Evolutionary conservation across 83 land plant species (phyloP), one percentile per base, ranked within the genome.

Genomic region (Picea abies): DNA sequence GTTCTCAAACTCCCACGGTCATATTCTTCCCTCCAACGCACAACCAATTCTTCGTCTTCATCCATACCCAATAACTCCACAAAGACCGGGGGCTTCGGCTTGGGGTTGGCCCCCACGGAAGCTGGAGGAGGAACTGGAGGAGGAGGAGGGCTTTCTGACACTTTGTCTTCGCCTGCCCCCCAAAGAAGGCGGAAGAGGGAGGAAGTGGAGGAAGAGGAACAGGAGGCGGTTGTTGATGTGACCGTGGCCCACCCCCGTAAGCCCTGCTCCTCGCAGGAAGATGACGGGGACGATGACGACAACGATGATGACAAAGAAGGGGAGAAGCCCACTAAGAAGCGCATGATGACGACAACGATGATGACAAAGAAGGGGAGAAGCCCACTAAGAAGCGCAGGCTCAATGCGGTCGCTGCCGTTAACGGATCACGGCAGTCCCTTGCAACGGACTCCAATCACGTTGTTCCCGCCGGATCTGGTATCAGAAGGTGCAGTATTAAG

Each of bases 301-400:
- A 78, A 12, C 29, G 89, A 56, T 23, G 89, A 87, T n/a, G 87
- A 83, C 19, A 81, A 82, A 44, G 62, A 61, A 12, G 68, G 41
- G 16, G 68, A 26, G 12, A 68, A 60, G 17, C n/a, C n/a, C n/a
- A n/a, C n/a, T n/a, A n/a, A n/a, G n/a, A n/a, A n/a, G n/a, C n/a
- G n/a, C n/a, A n/a, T n/a, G 82, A 65, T 22, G 84, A 63, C 1
- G 87, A 12, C 83, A 78, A 12, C 29, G 89, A 56, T 23, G 89
- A 87, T n/a, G 87, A 83, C 19, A 82, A 82, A 44, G 62, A 61
- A 12, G 68, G 44, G 16, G 69, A 26, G 41, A 39, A 5, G 5
- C 84, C 78, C 35, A 64, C 58, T 16, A 88, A 83, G 88, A 89
- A 84, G 84, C 83, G 91, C 25, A 84, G 76, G 78, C 81, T 86